Evolutionary conservation across 2,329 filamentous ascomycete genomes (phyloP).

Genomic region (Helminthosporium solani): DNA sequence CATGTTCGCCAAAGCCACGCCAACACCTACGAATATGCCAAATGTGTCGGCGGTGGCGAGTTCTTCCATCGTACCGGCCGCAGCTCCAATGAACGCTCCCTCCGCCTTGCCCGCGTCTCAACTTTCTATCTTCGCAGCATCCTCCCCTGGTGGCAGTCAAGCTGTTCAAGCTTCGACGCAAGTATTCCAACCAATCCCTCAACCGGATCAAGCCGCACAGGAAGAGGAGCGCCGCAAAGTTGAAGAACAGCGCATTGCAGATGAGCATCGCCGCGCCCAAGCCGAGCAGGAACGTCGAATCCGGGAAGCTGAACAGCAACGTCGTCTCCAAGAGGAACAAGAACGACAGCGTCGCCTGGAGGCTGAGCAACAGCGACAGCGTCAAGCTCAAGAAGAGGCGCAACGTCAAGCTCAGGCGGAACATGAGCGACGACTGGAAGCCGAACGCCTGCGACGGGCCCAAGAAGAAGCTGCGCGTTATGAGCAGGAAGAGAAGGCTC

Average conservation of each 20-base stretch:
- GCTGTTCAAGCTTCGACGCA: constrained; percentile 4
- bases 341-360: constrained; percentile 15
- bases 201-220: constrained; percentile 14
- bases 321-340: constrained; percentile 18
- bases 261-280: constrained; percentile 17
- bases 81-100: neutral
- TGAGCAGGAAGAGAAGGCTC: constrained; percentile 15
- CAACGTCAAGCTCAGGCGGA: constrained; percentile 9
- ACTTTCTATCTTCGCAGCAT: neutral
- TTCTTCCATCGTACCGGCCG: neutral
- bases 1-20: constrained; percentile 9
- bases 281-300: constrained; percentile 22
- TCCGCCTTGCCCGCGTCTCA: neutral
- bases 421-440: constrained; percentile 2
- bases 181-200: constrained; percentile 3
- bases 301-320: constrained; percentile 18
- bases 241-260: constrained; percentile 15
- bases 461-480: constrained; percentile 4
- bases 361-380: constrained; percentile 19
- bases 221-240: constrained; percentile 17
- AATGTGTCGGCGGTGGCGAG: neutral
- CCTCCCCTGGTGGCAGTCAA: neutral
- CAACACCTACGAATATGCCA: too few species aligned
- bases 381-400: constrained; percentile 19
- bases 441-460: constrained; percentile 3